A percentile compares a stretch with the other conserved stretches of the same genome.
Evolutionary conservation across 495 filamentous ascomycete genomes (phyloP).

Genomic region (Extremus antarcticus): DNA sequence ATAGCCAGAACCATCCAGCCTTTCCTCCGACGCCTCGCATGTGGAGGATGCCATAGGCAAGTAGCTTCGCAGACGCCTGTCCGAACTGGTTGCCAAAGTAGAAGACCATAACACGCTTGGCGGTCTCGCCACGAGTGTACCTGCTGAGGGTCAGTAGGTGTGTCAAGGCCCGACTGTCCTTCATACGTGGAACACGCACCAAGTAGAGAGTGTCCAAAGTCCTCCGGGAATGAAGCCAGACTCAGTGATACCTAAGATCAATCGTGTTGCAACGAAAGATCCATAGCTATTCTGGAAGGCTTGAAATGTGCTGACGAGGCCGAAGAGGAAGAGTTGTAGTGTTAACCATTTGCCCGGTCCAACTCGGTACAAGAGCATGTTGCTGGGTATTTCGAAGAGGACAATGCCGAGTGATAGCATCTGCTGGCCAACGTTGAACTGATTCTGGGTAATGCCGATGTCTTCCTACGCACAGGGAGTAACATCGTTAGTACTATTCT

Average conservation of each 20-base stretch:
- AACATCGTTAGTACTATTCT: too few species aligned
- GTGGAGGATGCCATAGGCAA: constrained; percentile 39
- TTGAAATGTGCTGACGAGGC: constrained; percentile 46
- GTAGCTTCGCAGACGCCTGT: constrained; percentile 41
- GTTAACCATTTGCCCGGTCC: constrained; percentile 47
- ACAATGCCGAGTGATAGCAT: constrained; percentile 47
- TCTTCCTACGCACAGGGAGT: too few species aligned
- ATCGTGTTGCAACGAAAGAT: constrained; percentile 41
- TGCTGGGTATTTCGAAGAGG: constrained; percentile 33
- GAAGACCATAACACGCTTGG: constrained; percentile 42
- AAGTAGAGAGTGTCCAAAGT: constrained; percentile 41
- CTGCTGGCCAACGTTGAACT: constrained; percentile 49
- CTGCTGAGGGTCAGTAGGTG: constrained; percentile 25
- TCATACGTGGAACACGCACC: constrained; percentile 47
- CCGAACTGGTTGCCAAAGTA: constrained; percentile 47
- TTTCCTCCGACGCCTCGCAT: constrained; percentile 41
- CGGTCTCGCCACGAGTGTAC: constrained; percentile 49
- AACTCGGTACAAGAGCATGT: constrained; percentile 39
- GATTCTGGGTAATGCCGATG: constrained; percentile 44
- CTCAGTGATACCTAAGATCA: constrained; percentile 39
- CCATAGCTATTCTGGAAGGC: constrained; percentile 44
- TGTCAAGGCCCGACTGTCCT: not conserved
- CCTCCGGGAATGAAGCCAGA: constrained; percentile 50
- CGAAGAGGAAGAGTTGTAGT: constrained; percentile 6
- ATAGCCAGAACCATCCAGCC: constrained; percentile 40